Percentiles rank a stretch among this genome's conserved stretches.
These are phyloP conservation scores for Catenaria anguillulae DNA, from an alignment of 371 early-diverging fungal species.

Conservation along the genomic window DNA sequence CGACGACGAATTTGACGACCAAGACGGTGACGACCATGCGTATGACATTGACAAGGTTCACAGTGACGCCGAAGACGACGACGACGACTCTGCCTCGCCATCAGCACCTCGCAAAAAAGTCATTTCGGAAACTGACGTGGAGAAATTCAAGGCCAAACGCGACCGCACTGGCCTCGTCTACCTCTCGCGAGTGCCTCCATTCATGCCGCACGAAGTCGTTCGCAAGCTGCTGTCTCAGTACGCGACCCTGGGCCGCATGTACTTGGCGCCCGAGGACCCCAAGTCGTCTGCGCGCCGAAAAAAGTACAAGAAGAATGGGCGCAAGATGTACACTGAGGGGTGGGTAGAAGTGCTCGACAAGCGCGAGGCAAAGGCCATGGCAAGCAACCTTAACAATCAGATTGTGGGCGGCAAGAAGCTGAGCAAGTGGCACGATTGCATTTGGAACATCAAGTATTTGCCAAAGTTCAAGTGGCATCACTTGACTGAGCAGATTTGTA, in stretches of 20 bases:
- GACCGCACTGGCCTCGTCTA: conserved; percentile 77
- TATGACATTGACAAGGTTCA: neutral
- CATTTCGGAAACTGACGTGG: neutral
- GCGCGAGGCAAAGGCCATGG: conserved; percentile 62
- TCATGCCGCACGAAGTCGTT: conserved; percentile 74
- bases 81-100: neutral
- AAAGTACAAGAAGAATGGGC: conserved; percentile 32
- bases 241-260: conserved; percentile 72
- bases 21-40: neutral
- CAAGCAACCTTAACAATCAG: conserved; percentile 57
- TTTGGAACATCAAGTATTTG: conserved; percentile 93
- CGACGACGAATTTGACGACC: neutral
- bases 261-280: conserved; percentile 59
- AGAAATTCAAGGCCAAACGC: conserved; percentile 41
- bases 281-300: conserved; percentile 28
- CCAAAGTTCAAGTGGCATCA: conserved; percentile 93
- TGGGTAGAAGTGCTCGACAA: conserved; percentile 95
- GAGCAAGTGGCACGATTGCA: conserved; percentile 66
- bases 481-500: conserved; percentile 79
- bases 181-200: conserved; percentile 76
- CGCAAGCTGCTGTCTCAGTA: conserved; percentile 49
- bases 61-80: neutral
- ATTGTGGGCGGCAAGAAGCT: conserved; percentile 75
- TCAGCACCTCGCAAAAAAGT: neutral
- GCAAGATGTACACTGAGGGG: conserved; percentile 68